phyloP scores from a whole-genome alignment of 768 basidiomycete species.

The Trametes sanguinea region DNA sequence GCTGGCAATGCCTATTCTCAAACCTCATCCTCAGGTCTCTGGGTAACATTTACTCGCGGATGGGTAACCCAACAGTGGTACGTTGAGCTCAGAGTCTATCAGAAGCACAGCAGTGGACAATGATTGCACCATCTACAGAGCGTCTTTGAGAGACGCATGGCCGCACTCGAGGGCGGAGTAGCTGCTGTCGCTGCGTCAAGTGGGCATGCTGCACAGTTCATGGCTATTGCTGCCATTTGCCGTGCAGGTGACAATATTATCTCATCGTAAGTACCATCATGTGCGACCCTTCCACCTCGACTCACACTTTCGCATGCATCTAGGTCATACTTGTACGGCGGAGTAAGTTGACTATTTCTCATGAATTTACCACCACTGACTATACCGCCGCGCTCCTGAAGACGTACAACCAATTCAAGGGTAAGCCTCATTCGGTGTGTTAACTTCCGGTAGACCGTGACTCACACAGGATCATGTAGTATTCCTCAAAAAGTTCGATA shows the following conservation, averaged over 20 bases:
- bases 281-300: not conserved
- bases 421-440: conserved; percentile 27
- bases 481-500: conserved; percentile 68
- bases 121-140: conserved; percentile 44
- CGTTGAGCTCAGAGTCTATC: conserved; percentile 24
- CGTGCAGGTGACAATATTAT: conserved; percentile 77
- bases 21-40: conserved; percentile 29
- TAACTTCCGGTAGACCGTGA: too few species aligned
- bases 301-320: not conserved
- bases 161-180: conserved; percentile 74
- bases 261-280: conserved; percentile 49
- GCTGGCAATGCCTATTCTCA: not conserved
- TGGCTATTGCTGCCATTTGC: conserved; percentile 64
- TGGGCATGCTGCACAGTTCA: conserved; percentile 78
- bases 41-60: conserved; percentile 68
- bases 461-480: conserved; percentile 38
- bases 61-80: conserved; percentile 68
- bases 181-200: conserved; percentile 75
- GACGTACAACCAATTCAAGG: conserved; percentile 79
- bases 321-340: conserved; percentile 68
- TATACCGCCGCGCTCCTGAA: not conserved
- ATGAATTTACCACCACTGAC: not conserved
- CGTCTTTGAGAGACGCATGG: conserved; percentile 79
- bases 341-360: conserved; percentile 43
- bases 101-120: too few species aligned